Base-by-base conservation (phyloP, 2,329 filamentous ascomycete species). In the Cryphonectria japonica region DNA sequence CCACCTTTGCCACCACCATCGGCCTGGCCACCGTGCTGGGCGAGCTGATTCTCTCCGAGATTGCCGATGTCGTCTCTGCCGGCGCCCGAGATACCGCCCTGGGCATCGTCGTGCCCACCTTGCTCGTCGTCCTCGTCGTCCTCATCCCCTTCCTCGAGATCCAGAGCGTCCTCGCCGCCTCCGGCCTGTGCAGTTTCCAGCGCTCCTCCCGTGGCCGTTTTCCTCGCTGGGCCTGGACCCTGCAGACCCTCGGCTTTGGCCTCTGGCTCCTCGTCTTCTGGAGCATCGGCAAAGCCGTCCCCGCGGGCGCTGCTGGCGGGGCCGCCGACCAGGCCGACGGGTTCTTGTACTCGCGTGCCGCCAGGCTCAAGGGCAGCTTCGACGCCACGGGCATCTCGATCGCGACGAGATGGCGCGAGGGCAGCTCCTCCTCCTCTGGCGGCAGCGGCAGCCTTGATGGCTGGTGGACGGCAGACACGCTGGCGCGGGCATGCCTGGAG, bases 1-100 rank as follows among this genome's bases (percentile, higher is more conserved):
- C 87, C 70, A 89, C 92, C 1, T 97, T 97, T 79, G 90, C 92
- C 8, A 87, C 89, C 0, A 97, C 93, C 13, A 88, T 96, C 50
- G 93, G 89, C 0, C 85, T 97, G 11, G 92, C 93, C 7, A 87
- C 91, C 52, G 92, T 95, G 1, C 84, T 97, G 62, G 93, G 90
- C 2, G 91, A 95, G 80, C 82, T 97, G 75, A 92, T 97, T 62
- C 86, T 97, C 11, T 94, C 93, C 76, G 94, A 97, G 80, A 93
- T 97, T 60, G 90, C 92, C 37, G 93, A 93, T 76, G 85, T 92
- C 6, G 86, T 93, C n/a, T 87, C 91, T 74, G 86, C 89, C 8
- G 83, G 84, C 43, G 93, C 92, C 16, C 86, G 93, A 71, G 87
- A 87, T 32, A 78, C 92, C 39, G 93, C 91, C 32, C 84, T 97